Evolutionary conservation across 306 rosid genomes (phyloP), one percentile per base, ranked within the genome.

Genomic region (Cucumis cinereus): DNA sequence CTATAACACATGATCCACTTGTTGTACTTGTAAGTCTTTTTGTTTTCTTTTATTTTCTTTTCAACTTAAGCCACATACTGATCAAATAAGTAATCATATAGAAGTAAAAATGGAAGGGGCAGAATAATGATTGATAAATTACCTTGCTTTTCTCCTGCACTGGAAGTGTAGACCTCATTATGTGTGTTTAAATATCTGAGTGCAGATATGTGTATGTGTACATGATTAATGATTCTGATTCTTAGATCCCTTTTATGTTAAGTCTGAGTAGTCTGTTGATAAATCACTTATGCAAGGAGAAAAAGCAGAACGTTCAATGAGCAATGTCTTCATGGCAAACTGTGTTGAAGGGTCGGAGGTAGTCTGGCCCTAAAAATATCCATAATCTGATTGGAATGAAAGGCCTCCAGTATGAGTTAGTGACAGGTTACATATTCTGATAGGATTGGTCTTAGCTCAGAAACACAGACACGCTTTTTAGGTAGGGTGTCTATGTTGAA

Each of bases 1-100:
- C 98, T 53, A 83, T 94, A 57, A 94, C 98, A 9, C 94, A 82
- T 71, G 98, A 94, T 84, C 98, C 98, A 64, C 98, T 94, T 66
- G 98, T 85, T 45, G 97, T 94, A 30, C 85, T 94, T 41, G 97
- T 94, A 84, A 90, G 98, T 84, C 53, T 35, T 82, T 36, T 24
- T 70, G 55, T 11, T 43, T 45, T 12, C 52, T 45, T 45, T 45
- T 45, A 1, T 8, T 43, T 43, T 3, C 11, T 43, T 43, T 43
- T 11, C 6, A 50, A 70, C 23, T 69, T 45, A 41, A 22, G 56
- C 38, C 57, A 47, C 56, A 8, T 43, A 5, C 5, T 24, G 24
- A 16, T 43, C 10, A 50, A 24, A 28, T 50, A 72, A 52, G 8
- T 26, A 52, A 26, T 50, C 10, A 45, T n/a, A 12, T 45, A 70